Evolutionary conservation across 345 rosid genomes (phyloP), one percentile per base, ranked within the genome.

Genomic region (Syzygium aqueum): DNA sequence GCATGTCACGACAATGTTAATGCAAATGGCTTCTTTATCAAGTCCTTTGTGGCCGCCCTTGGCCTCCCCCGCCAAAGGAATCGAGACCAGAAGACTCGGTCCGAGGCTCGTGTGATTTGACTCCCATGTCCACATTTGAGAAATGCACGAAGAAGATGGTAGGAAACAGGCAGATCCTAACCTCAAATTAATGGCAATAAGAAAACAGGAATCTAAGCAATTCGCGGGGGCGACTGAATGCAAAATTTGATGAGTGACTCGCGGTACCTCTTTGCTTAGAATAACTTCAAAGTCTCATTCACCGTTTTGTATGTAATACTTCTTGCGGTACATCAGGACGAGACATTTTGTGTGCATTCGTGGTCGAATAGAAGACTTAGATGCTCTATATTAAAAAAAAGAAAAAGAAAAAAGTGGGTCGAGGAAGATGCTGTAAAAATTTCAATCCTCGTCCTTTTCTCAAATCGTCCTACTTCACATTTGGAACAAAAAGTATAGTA

Each of bases 311-410:
- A 4, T 3, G 2, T 10, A 15, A 17, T 8, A 17, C 13, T 17
- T 33, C 61, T 9, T 0, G 13, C 3, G 13, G 3, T 17, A 2
- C 12, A 33, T 5, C 1, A 6, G 1, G 78, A 67, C 2, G 22
- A 56, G 11, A 22, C 5, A 23, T 8, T 56, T 56, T 56, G n/a
- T 8, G n/a, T 22, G 21, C 7, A 21, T 53, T 2, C 3, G 10
- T 17, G 10, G 23, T 7, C 1, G 23, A 16, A 53, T 53, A 7
- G 21, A 28, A 0, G 16, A 28, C 15, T 63, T 28, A 6, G 8
- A 0, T 63, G 3, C 37, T 63, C 21, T n/a, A 14, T 63, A 25
- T n/a, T 1, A 4, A n/a, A 28, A 63, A 13, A 13, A 43, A 43
- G 0, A 2, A 6, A 63, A 63, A 63, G 14, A 6, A 15, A 14